Evolutionary conservation across 176 grass and related monocot genomes (phyloP).

Genomic region (Bolboschoenus planiculmis): DNA sequence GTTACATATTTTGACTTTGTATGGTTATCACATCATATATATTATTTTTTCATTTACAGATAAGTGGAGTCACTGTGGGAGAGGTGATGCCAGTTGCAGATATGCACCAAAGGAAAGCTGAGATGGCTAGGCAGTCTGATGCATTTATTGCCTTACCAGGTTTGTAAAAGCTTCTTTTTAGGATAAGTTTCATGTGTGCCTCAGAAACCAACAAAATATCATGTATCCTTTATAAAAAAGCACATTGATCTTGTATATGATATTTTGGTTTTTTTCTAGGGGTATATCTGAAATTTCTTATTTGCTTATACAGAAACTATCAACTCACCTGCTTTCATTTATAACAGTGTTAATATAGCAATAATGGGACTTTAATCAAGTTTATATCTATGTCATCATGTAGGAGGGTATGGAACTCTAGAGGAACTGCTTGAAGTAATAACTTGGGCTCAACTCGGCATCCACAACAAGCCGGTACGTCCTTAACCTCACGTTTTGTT

Average conservation of each 20-base stretch:
- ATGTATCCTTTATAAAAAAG: not conserved
- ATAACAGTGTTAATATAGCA: not conserved
- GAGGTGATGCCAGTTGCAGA: conserved; percentile 85
- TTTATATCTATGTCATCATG: not conserved
- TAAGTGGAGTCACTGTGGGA: conserved; percentile 88
- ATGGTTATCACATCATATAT: not conserved
- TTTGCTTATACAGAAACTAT: not conserved
- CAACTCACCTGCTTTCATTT: not conserved
- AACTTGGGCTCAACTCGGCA: conserved; percentile 97
- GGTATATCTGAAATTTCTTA: not conserved
- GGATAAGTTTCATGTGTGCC: not conserved
- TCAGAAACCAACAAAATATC: not conserved
- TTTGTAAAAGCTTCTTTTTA: conserved; percentile 22
- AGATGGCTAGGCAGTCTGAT: conserved; percentile 98
- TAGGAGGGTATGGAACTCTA: conserved; percentile 97
- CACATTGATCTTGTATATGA: conserved; percentile 1
- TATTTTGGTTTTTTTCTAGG: not conserved
- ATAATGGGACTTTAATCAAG: conserved; percentile 18
- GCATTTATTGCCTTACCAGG: conserved; percentile 96
- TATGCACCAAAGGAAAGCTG: conserved; percentile 99
- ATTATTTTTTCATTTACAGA: conserved; percentile 33
- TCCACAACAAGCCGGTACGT: conserved; percentile 92
- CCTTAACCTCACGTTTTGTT: not conserved
- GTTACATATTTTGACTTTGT: conserved; percentile 7
- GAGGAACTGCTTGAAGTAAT: conserved; percentile 99